Evolutionary conservation across 306 rosid genomes (phyloP), one percentile per base, ranked within the genome.

Genomic region (Adenanthera pavonina): DNA sequence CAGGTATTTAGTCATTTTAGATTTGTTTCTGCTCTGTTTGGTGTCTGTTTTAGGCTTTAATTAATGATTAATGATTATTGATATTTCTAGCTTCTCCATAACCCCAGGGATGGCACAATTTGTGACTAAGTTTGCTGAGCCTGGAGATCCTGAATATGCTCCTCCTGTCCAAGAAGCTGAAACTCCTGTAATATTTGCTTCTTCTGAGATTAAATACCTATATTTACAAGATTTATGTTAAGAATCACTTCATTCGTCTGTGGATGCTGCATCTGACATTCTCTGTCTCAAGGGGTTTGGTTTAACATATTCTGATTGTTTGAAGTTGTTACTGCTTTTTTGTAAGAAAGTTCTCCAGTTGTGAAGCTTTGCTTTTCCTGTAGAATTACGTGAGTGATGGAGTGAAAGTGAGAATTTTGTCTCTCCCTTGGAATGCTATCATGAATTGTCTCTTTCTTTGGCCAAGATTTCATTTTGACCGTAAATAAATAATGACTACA

Each of bases 71-170:
- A 1, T 60, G n/a, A 9, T 17, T 53, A 36, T 17, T 6, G 60
- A 15, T 56, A 25, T 15, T 34, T 14, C 1, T 5, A 36, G 43
- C 20, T 75, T 33, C 17, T 53, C 47, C 33, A 20, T 53, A 74
- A 60, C 47, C 78, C 74, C 74, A 96, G 99, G 99, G 83, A 89
- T 96, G 89, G 97, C 94, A 2, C 97, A 96, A 74, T 96, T 92
- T 66, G 97, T 94, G 85, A 74, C 80, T 47, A 91, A 92, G 81
- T 96, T 96, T 33, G 94, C 97, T 0, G 98, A 93, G 65, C 97
- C 96, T 17, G 97, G 86, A 20, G 99, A 93, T 53, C 87, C 97
- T 0, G 97, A 93, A 85, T 95, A 95, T 84, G 48, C 93, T 62
- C 93, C 90, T 0, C 99, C 99, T 59, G 85, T 89, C 10, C 89